Conservation (phyloP, 2,329 filamentous ascomycete genomes). For the Tolypocladium paradoxum region DNA sequence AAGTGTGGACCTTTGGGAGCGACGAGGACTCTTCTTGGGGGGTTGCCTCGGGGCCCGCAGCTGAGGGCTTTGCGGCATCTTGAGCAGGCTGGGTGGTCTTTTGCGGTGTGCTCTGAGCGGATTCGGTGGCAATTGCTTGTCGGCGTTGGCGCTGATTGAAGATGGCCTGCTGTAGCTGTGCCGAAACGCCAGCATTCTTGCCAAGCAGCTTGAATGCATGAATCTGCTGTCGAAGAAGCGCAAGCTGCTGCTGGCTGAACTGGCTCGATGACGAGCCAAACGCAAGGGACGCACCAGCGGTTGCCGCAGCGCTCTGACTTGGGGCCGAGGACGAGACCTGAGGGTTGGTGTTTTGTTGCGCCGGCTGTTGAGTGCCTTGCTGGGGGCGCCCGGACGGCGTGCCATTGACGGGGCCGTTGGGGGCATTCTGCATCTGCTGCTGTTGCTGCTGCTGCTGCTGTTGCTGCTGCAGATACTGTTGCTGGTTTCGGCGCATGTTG, state of each 20-base stretch:
- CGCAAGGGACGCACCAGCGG: slow-evolving; percentile 20
- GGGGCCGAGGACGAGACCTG: slow-evolving; percentile 29
- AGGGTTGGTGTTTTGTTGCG: slow-evolving; percentile 21
- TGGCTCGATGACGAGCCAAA: slow-evolving; percentile 34
- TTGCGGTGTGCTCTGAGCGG: slow-evolving; percentile 25
- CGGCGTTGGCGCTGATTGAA: slow-evolving; percentile 65
- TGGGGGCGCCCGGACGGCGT: slow-evolving; percentile 28
- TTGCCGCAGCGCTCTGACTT: slow-evolving; percentile 16
- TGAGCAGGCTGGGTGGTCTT: slow-evolving; percentile 20
- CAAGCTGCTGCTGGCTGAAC: slow-evolving; percentile 71
- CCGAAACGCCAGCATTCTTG: slow-evolving; percentile 75
- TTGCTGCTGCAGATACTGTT: slow-evolving; percentile 28
- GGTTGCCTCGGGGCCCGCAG: slow-evolving; percentile 23
- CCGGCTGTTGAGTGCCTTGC: slow-evolving; percentile 20
- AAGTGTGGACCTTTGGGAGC: slow-evolving; percentile 37
- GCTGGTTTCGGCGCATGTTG: slow-evolving; percentile 38
- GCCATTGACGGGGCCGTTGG: slow-evolving; percentile 46
- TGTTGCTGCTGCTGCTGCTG: slow-evolving; percentile 30
- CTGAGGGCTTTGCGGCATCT: slow-evolving; percentile 23
- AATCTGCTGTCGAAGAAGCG: slow-evolving; percentile 74
- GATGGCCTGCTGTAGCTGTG: slow-evolving; percentile 69
- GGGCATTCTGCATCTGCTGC: slow-evolving; percentile 41
- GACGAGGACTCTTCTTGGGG: slow-evolving; percentile 20
- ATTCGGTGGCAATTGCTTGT: slow-evolving; percentile 38
- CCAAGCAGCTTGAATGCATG: slow-evolving; percentile 82